These are phyloP conservation scores for Ophioceras dolichostomum DNA, from an alignment of 2,329 filamentous ascomycete species.

Conservation along the genomic window DNA sequence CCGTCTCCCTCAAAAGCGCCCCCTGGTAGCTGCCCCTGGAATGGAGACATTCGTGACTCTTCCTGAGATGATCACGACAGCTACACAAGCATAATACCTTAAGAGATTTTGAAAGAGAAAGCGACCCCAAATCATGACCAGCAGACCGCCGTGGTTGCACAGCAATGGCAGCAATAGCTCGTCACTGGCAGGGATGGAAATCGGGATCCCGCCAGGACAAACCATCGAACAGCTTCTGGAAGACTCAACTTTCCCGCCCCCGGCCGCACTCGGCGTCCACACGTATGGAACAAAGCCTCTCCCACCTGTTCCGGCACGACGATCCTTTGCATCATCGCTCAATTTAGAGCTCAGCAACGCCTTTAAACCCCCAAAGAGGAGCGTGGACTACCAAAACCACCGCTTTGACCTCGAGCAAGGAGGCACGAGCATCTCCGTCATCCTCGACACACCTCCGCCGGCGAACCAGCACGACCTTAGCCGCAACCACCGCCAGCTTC, in stretches of 20 bases:
- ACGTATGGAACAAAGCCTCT: constrained; percentile 14
- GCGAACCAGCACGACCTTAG: not conserved
- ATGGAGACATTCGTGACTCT: too few relatives aligned
- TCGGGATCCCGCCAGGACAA: constrained; percentile 7
- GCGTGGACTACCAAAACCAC: constrained; percentile 3
- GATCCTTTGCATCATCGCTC: constrained; percentile 8
- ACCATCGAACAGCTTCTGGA: too few relatives aligned
- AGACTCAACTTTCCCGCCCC: constrained; percentile 4
- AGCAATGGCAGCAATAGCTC: constrained; percentile 5
- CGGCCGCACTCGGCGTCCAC: not conserved
- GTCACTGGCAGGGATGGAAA: constrained; percentile 9
- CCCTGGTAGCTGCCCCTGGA: too few relatives aligned
- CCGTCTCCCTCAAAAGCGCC: too few relatives aligned
- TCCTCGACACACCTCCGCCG: constrained; percentile 1
- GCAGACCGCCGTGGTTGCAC: constrained; percentile 2
- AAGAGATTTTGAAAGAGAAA: too few relatives aligned
- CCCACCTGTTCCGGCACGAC: constrained; percentile 11
- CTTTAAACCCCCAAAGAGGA: constrained; percentile 7
- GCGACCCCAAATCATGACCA: not conserved
- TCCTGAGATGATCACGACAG: too few relatives aligned
- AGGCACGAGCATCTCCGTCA: constrained; percentile 4
- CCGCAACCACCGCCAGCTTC: not conserved
- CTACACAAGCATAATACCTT: too few relatives aligned
- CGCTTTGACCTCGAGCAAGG: constrained; percentile 4
- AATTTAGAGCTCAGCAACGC: constrained; percentile 10